Evolutionary conservation across 192 early-diverging fungal genomes (phyloP).

Genomic region (Rhizophagus sp.): DNA sequence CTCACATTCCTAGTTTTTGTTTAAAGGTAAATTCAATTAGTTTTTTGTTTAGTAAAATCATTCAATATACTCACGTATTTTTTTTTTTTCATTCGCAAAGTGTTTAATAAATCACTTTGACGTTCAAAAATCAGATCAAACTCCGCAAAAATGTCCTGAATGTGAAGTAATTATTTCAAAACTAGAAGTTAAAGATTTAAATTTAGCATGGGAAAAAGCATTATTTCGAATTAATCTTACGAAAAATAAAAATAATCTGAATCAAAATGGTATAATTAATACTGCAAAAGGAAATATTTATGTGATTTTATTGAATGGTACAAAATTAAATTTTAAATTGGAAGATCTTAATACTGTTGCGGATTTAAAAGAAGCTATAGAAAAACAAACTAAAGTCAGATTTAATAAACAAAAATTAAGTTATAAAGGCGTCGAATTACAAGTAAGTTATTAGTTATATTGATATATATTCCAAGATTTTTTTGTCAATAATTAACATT

Average conservation of each 20-base stretch:
- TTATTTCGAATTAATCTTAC: slow-evolving; percentile 7
- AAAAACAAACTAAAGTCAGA: not conserved
- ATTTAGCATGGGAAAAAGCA: slow-evolving; percentile 18
- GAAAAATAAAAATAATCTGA: not conserved
- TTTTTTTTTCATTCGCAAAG: not conserved
- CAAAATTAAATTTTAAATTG: not conserved
- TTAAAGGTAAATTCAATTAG: slow-evolving; percentile 18
- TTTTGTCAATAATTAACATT: too few relatives aligned
- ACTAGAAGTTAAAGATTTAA: not conserved
- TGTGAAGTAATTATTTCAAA: not conserved
- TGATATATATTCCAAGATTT: not conserved
- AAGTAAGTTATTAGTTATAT: slow-evolving; percentile 17
- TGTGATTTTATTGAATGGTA: slow-evolving; percentile 26
- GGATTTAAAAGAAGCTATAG: not conserved
- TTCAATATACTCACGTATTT: too few relatives aligned
- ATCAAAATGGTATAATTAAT: not conserved
- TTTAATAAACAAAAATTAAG: slow-evolving; percentile 26
- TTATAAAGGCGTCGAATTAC: slow-evolving; percentile 15
- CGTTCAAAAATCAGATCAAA: not conserved
- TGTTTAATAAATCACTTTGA: not conserved
- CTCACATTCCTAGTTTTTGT: slow-evolving; percentile 25
- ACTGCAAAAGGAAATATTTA: slow-evolving; percentile 14
- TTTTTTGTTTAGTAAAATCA: not conserved
- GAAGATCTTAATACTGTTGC: not conserved
- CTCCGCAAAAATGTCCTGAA: slow-evolving; percentile 10